Evolutionary conservation across 345 rosid species (phyloP).

Genomic region (Dimocarpus longan): DNA sequence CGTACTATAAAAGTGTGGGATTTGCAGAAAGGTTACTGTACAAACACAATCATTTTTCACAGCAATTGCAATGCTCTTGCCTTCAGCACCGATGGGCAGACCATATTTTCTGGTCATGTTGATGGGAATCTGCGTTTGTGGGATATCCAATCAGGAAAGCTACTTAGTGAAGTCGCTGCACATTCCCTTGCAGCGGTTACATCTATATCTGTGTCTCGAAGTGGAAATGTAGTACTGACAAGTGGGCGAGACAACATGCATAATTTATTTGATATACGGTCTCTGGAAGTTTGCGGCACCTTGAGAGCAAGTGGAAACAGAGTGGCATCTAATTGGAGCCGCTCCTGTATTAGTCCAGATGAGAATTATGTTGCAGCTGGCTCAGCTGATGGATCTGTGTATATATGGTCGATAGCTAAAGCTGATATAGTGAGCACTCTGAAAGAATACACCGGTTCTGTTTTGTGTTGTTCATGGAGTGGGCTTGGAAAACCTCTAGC

Average conservation of each 20-base stretch:
- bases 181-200: slow-evolving; percentile 86
- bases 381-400: slow-evolving; percentile 79
- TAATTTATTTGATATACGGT: slow-evolving; percentile 79
- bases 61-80: slow-evolving; percentile 91
- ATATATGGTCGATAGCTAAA: slow-evolving; percentile 79
- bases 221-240: slow-evolving; percentile 69
- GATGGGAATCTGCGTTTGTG: slow-evolving; percentile 95
- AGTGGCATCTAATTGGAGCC: slow-evolving; percentile 92
- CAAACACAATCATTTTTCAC: slow-evolving; percentile 78
- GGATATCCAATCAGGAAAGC: slow-evolving; percentile 89
- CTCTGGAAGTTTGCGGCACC: slow-evolving; percentile 83
- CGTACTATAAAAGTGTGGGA: slow-evolving; percentile 98
- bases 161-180: slow-evolving; percentile 85
- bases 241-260: slow-evolving; percentile 96
- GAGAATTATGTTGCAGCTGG: slow-evolving; percentile 90
- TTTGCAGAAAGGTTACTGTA: slow-evolving; percentile 94
- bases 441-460: slow-evolving; percentile 80
- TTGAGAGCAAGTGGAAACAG: slow-evolving; percentile 79
- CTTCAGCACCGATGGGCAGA: slow-evolving; percentile 84
- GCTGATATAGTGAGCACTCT: slow-evolving; percentile 70
- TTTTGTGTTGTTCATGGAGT: slow-evolving; percentile 93
- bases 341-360: slow-evolving; percentile 92
- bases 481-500: slow-evolving; percentile 90
- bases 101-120: slow-evolving; percentile 92
- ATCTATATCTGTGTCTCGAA: slow-evolving; percentile 68